These are phyloP conservation scores for Sonneratia alba DNA, from an alignment of 345 rosid species.

Conservation along the genomic window DNA sequence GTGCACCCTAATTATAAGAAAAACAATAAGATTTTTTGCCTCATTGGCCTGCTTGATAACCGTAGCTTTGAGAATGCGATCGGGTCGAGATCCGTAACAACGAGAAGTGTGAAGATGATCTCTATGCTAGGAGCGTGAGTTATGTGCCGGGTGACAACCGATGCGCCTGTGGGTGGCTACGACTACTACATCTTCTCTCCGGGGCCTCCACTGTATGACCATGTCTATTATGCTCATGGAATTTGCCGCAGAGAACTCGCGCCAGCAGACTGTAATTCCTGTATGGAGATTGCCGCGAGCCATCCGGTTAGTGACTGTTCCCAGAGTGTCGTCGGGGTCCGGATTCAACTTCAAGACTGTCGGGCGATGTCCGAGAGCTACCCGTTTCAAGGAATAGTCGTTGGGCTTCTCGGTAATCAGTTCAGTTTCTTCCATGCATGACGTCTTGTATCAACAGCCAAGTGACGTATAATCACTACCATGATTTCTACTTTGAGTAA, in stretches of 20 bases:
- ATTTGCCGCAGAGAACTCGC: neutral
- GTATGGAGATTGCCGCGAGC: neutral
- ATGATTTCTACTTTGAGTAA: too few relatives aligned
- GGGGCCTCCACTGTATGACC: neutral
- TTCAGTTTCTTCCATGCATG: neutral
- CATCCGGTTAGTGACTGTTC: neutral
- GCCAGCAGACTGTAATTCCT: neutral
- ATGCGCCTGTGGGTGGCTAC: neutral
- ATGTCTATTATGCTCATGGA: constrained; percentile 3
- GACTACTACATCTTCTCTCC: neutral
- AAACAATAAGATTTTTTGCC: neutral
- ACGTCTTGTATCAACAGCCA: neutral
- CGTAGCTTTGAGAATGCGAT: neutral
- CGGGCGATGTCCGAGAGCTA: neutral
- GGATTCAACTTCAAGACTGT: constrained; percentile 5
- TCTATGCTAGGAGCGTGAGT: neutral
- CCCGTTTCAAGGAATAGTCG: neutral
- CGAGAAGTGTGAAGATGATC: neutral
- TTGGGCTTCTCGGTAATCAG: neutral
- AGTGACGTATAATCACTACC: too few relatives aligned
- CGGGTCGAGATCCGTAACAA: neutral
- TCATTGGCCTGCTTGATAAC: neutral
- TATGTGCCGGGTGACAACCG: neutral
- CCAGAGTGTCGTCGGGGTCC: neutral
- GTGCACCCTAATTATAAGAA: too few relatives aligned